phyloP scores from a whole-genome alignment of 306 rosid species.

The Castanea mollissima region DNA sequence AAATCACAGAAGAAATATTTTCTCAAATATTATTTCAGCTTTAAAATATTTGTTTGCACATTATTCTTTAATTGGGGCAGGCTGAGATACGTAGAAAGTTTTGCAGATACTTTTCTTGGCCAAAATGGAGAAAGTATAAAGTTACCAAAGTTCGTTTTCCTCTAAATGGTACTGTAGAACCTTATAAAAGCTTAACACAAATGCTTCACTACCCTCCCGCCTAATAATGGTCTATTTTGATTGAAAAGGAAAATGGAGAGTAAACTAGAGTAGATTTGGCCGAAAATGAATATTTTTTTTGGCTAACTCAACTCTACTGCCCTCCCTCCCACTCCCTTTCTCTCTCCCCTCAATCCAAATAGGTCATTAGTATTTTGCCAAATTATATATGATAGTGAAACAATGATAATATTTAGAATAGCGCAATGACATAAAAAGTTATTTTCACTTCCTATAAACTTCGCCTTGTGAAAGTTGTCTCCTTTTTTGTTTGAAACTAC shows the following conservation, averaged over 20 bases:
- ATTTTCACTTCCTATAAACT: neutral
- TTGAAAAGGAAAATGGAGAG: no score
- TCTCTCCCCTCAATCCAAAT: no score
- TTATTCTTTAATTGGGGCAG: neutral
- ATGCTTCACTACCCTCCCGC: neutral
- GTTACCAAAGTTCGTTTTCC: neutral
- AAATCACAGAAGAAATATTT: neutral
- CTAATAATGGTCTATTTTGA: no score
- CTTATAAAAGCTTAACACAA: neutral
- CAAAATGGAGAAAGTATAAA: neutral
- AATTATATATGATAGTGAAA: neutral
- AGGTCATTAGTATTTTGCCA: no score
- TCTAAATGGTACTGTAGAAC: neutral
- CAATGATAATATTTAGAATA: neutral
- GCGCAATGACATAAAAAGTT: neutral
- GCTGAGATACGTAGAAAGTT: neutral
- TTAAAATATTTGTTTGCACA: neutral
- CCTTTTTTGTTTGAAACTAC: no score
- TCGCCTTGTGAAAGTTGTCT: neutral
- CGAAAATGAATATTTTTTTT: no score
- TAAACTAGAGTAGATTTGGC: rapidly evolving
- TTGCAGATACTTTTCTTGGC: neutral
- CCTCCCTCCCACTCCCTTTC: no score
- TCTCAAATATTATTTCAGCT: neutral
- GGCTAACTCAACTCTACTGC: no score